Percentiles rank a stretch among this genome's conserved stretches.
Conservation (phyloP, 2,329 filamentous ascomycete genomes). For the Ophiostoma perfectum region DNA sequence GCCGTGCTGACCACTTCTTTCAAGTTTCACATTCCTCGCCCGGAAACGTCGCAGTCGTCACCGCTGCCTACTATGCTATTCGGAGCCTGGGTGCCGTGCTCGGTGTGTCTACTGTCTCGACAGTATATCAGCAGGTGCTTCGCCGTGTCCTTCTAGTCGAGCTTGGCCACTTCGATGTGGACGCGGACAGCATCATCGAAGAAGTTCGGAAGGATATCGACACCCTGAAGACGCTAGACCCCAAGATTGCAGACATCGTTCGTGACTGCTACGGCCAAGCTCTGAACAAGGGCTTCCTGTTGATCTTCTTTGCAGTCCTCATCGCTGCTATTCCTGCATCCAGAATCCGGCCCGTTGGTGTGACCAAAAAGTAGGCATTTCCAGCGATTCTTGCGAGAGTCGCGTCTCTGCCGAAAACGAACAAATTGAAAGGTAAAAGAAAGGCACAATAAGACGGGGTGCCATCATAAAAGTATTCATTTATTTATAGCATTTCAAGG, state of each 20-base stretch:
- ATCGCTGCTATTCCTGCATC: background rate
- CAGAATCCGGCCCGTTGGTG: background rate
- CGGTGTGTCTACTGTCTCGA: background rate
- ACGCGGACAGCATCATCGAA: slow-evolving; percentile 1
- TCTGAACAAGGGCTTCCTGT: slow-evolving; percentile 7
- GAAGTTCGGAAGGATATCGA: slow-evolving; percentile 6
- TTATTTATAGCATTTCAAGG: background rate
- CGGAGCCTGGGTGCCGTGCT: slow-evolving; percentile 5
- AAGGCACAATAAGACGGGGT: too few species aligned
- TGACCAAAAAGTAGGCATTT: background rate
- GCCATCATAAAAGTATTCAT: background rate
- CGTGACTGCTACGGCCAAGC: slow-evolving; percentile 12
- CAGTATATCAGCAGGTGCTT: slow-evolving; percentile 6
- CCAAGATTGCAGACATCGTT: slow-evolving; percentile 6
- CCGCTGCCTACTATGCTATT: background rate
- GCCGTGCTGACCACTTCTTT: background rate
- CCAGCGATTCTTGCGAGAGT: too few species aligned
- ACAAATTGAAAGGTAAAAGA: background rate
- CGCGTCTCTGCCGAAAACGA: too few species aligned
- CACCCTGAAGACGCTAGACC: background rate
- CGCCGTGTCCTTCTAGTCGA: slow-evolving; percentile 3
- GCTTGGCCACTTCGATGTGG: slow-evolving; percentile 4
- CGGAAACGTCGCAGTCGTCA: background rate
- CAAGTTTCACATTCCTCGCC: background rate
- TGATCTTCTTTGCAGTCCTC: slow-evolving; percentile 2